Evolutionary conservation across 352 stramenopile species (phyloP).

Genomic region (Phytophthora cryptogea): DNA sequence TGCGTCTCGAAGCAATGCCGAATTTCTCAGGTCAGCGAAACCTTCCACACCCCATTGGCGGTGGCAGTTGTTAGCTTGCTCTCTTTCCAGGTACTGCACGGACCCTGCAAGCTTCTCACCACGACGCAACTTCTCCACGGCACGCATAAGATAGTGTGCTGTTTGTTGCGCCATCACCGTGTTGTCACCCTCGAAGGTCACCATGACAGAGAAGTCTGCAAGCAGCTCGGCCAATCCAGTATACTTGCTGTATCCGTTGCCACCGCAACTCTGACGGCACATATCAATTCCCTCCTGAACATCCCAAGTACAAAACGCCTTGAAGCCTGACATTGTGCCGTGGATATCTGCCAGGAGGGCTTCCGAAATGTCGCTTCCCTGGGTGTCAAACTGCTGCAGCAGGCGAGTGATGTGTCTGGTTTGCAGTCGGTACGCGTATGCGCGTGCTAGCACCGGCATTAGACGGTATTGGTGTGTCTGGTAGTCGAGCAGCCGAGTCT

Average conservation of each 20-base stretch:
- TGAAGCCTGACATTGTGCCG: constrained; percentile 93
- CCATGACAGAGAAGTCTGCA: constrained; percentile 95
- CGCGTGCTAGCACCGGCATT: constrained; percentile 89
- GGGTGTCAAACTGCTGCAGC: constrained; percentile 86
- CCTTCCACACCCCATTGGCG: constrained; percentile 40
- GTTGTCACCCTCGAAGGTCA: constrained; percentile 97
- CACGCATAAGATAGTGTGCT: constrained; percentile 67
- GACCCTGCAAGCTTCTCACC: constrained; percentile 60
- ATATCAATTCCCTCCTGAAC: constrained; percentile 92
- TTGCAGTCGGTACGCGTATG: constrained; percentile 93
- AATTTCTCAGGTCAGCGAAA: constrained; percentile 38
- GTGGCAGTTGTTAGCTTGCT: constrained; percentile 14
- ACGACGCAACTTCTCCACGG: constrained; percentile 56
- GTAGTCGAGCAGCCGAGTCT: constrained; percentile 94
- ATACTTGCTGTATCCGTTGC: constrained; percentile 93
- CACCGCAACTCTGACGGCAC: constrained; percentile 95
- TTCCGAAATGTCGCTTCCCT: constrained; percentile 69
- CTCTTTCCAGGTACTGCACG: constrained; percentile 64
- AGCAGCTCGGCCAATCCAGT: constrained; percentile 91
- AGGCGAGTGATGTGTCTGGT: constrained; percentile 82
- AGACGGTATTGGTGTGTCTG: constrained; percentile 95
- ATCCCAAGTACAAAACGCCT: constrained; percentile 93
- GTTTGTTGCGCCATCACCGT: constrained; percentile 96
- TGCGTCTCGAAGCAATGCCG: constrained; percentile 38
- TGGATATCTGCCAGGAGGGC: constrained; percentile 92